Evolutionary conservation across 2,329 filamentous ascomycete genomes (phyloP), one percentile per base, ranked within the genome.

Genomic region (Fusarium tuaranense): DNA sequence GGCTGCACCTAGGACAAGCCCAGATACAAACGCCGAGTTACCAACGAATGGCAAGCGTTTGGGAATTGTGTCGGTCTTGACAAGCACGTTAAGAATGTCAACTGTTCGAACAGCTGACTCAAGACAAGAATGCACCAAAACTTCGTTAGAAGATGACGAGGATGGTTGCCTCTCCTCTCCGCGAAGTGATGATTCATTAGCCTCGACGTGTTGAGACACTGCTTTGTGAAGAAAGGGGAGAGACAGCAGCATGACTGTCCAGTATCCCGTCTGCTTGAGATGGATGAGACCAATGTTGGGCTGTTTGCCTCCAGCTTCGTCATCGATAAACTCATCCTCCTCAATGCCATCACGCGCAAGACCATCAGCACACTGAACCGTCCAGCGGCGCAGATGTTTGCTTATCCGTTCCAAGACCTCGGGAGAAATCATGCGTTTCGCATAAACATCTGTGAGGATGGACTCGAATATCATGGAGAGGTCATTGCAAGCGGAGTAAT

Each of bases 11-110:
- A 87, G 78, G 0, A 87, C 85, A 1, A 87, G 75, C 0, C 83
- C 84, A 0, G 85, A 85, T 7, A 86, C 83, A 68, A 87, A 87
- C 5, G 84, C 81, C 2, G 84, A 84, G 59, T 87, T 87, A 6
- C 87, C 84, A 1, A 87, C 73, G 18, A 87, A 86, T 0, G 86
- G 86, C 5, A 87, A 73, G 2, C 85, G 80, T 34, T 83, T 84
- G 0, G 86, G 85, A 0, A 86, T 78, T 3, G 78, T 76, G 2
- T 79, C 68, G 2, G 79, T 81, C 1, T 74, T 75, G 5, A 82
- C 70, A 2, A 87, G 80, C 2, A 78, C 78, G 14, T 84, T 80
- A 1, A 85, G 75, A 0, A 86, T 79, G 6, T 84, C 83, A 4
- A 87, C 79, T 0, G 81, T 80, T 10, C 80, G 74, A 0, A 83